Evolutionary conservation across 179 eudicot genomes (phyloP).

Genomic region (Corrigiola litoralis): DNA sequence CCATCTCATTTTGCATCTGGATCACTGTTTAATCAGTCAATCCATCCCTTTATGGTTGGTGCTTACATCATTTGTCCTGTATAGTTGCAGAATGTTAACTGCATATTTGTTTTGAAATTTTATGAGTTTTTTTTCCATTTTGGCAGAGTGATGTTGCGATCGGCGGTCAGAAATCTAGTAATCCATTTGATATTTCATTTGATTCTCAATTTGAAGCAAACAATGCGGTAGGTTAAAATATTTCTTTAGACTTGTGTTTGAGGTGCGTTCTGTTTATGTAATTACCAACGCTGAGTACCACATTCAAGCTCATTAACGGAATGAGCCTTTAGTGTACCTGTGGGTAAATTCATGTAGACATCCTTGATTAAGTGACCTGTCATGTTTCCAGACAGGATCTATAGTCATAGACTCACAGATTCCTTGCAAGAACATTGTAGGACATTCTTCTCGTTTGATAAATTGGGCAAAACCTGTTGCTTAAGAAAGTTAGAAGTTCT

Average conservation of each 20-base stretch:
- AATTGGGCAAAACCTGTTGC: no score
- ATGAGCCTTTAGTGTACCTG: no score
- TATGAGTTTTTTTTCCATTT: conserved; percentile 11
- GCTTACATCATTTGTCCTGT: conserved; percentile 5
- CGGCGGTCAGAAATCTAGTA: conserved; percentile 40
- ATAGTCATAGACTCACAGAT: no score
- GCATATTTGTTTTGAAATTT: background rate
- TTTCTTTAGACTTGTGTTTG: background rate
- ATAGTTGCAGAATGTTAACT: background rate
- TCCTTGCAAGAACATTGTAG: no score
- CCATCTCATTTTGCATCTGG: conserved; percentile 30
- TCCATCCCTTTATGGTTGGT: conserved; percentile 38
- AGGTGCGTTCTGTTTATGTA: background rate
- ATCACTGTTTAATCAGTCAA: conserved; percentile 26
- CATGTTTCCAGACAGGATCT: no score
- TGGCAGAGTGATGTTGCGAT: conserved; percentile 43
- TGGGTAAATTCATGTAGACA: no score
- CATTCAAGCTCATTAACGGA: no score
- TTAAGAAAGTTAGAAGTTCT: no score
- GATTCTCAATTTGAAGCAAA: conserved; percentile 46
- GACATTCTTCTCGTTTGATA: no score
- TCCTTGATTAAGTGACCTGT: no score
- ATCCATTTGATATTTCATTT: conserved; percentile 69
- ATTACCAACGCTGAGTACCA: background rate
- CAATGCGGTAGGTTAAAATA: conserved; percentile 43